Base-by-base conservation (phyloP, 331 rosid species). In the Spiraea crenata region DNA sequence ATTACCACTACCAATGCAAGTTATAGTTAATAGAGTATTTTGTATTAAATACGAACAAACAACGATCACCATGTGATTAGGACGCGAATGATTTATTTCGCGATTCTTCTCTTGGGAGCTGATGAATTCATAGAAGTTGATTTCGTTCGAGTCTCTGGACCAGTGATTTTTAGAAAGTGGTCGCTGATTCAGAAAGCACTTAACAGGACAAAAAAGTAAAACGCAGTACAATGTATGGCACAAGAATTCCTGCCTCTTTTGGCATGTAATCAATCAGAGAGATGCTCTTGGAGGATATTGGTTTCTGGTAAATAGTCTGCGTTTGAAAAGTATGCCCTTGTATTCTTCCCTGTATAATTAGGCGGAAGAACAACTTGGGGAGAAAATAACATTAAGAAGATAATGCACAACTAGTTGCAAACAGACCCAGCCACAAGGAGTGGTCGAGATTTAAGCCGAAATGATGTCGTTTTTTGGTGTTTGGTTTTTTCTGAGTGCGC, bases 141-240 rank as follows among this genome's bases (percentile, higher is more conserved):
- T 40, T 41, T 69, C 64, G 12, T 8, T 57, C 12, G 11, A 31
- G 55, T 40, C 16, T 25, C 42, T 56, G 72, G 12, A 67, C 12
- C 49, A 47, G 71, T 66, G 58, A 66, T 15, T 7, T 7, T 20
- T 2, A 51, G 42, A 39, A 44, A 55, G 55, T 57, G 65, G 65
- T 34, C 40, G 34, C 63, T 40, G 58, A 69, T 31, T 37, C 40
- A 48, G 61, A 74, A 47, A 48, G 57, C 58, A 79, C 75, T 73
- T 3, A 5, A 47, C 54, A 14, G n/a, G 54, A 16, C n/a, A n/a
- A 45, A 0, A 46, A 58, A 78, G 49, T 50, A n/a, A 12, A 35
- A 20, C 19, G 74, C 50, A 6, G 25, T 41, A 51, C 12, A 10
- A 47, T 52, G 42, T 52, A 20, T 52, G 47, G 39, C 31, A 25